Base-by-base conservation (phyloP, 2,329 filamentous ascomycete species). In the Coniochaeta prunicola region DNA sequence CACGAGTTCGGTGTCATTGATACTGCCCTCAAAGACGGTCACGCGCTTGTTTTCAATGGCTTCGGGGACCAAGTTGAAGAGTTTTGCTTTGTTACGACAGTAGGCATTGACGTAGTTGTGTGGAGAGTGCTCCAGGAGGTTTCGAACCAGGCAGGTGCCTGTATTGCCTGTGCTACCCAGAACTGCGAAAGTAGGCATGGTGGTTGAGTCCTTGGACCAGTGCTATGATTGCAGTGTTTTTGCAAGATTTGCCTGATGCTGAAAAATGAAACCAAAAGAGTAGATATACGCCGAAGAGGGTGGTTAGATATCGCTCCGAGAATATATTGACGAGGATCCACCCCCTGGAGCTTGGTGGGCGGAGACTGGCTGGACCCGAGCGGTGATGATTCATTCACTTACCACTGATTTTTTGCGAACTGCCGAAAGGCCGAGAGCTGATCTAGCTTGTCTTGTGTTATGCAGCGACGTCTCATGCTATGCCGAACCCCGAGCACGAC, bases 91-190 rank as follows among this genome's bases (percentile, higher is more conserved):
- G 63, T 73, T 74, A 59, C 77, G 78, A 59, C 76, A 77, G 66
- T 76, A 80, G 21, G 74, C 76, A 58, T 76, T 62, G 59, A 81
- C 67, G 4, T 62, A 61, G 34, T 58, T 64, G 9, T 70, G 36
- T 0, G 71, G 67, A 0, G 57, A 57, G 12, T 67, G 56, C 19
- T 45, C 40, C 4, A 79, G 69, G 1, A 80, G 69, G 38, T 68
- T 68, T 24, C 72, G 53, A 38, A 81, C 69, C 30, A 80, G 67
- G 2, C 74, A 70, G 1, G 63, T 68, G 57, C 78, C 78, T 42
- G 69, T 73, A 61, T 77, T 78, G 7, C 78, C 78, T 1, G 77
- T 80, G 21, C 65, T 60, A 8, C 76, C 75, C 1, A 78, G 63
- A 10, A 78, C 63, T 4, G 75, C 75, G 61, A 75, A 77, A 15